Evolutionary conservation across 306 rosid species (phyloP), one percentile per base, ranked within the genome.

Genomic region (Dicorynia guianensis): DNA sequence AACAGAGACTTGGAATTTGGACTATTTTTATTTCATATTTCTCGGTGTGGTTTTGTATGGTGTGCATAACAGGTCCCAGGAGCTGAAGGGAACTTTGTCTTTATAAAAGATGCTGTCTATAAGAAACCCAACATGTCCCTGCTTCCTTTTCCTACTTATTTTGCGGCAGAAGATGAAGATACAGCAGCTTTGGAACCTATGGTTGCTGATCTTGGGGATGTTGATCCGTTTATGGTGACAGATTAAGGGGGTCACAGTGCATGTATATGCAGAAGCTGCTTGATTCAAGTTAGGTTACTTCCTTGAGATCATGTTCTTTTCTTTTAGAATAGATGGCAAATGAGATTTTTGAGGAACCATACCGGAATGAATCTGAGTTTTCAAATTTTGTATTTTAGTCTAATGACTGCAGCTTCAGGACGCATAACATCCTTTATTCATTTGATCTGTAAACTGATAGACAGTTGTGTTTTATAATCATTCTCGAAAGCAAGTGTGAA

Each of bases 111-210:
- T 17, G 87, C 98, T 2, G 76, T 90, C 69, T 90, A 76, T 76
- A 88, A 84, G 84, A 92, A 89, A 86, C 98, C 97, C 3, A 71
- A 92, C 38, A 55, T 73, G 55, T 82, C 97, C 6, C 54, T 62
- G 13, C 96, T 95, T 75, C 99, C 98, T 18, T 95, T 95, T 81
- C 99, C 99, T 11, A 95, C 99, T 20, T 82, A 83, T 89, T 87
- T 90, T 52, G 84, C 82, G 11, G 59, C 88, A 0, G 96, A 92
- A 43, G 92, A 85, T 3, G 97, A 90, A 83, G 89, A 90, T 67
- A 14, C 69, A 8, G 57, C 78, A 58, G 76, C 59, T 57, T 75
- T 95, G 85, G 68, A 87, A 74, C 93, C 97, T 9, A 53, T 89
- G 72, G 85, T 95, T 42, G 99, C 99, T 64, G 90, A 90, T 65